Percentiles rank a stretch among this genome's conserved stretches.
phyloP scores from a whole-genome alignment of 139 green algal species.

The Bryopsis sp. region DNA sequence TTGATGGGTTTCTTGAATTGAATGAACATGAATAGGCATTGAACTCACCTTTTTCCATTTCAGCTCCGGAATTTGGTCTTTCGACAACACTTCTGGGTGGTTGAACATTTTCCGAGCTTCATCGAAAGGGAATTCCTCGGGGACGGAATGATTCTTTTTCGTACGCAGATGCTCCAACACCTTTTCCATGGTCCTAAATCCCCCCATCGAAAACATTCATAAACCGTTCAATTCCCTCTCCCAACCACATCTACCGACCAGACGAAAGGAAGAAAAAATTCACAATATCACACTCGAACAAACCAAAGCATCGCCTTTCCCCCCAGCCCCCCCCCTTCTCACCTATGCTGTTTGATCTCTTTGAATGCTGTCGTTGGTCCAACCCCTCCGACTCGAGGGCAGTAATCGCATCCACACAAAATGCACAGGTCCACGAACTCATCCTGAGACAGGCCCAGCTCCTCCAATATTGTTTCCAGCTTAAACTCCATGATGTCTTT shows the following conservation, averaged over 20 bases:
- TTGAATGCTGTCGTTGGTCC: conserved; percentile 67
- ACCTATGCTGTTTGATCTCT: conserved; percentile 73
- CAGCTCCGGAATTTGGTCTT: conserved; percentile 39
- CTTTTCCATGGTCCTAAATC: conserved; percentile 36
- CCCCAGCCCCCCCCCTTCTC: background rate
- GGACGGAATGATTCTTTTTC: conserved; percentile 53
- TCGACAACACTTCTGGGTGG: conserved; percentile 37
- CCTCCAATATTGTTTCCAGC: conserved; percentile 49
- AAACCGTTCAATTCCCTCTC: too few relatives aligned
- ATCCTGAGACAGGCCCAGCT: conserved; percentile 54
- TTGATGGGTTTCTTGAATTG: too few relatives aligned
- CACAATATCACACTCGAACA: conserved; percentile 29
- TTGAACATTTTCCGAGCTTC: conserved; percentile 76
- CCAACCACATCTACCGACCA: too few relatives aligned
- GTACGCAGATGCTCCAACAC: conserved; percentile 30
- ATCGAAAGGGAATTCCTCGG: conserved; percentile 79
- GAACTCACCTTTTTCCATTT: conserved; percentile 83
- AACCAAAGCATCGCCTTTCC: background rate
- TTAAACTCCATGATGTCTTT: conserved; percentile 87
- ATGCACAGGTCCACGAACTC: conserved; percentile 99
- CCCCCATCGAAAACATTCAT: too few relatives aligned
- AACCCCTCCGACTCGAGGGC: conserved; percentile 69
- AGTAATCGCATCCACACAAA: conserved; percentile 95
- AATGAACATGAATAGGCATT: too few relatives aligned
- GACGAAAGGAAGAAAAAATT: too few relatives aligned